Conservation (phyloP, 805 yeast species). For the Clavispora fructus region DNA sequence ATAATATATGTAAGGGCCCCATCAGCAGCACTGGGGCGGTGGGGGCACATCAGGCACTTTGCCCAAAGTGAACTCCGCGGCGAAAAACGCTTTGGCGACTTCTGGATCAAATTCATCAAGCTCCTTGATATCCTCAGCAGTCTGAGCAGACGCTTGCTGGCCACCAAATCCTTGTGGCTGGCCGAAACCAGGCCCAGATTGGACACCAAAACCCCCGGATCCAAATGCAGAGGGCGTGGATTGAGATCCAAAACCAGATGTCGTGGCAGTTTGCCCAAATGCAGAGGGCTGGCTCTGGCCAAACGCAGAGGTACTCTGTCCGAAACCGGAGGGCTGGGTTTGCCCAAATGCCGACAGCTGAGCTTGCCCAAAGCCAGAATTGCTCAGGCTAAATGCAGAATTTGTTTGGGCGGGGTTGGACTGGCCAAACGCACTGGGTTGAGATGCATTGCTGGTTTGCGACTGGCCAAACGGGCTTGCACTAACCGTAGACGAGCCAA, state of each 20-base stretch:
- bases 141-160: background rate
- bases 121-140: constrained; percentile 1
- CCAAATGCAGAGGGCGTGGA: constrained; percentile 1
- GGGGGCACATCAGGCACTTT: constrained; percentile 71
- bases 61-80: constrained; percentile 49
- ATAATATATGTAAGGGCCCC: too few species aligned
- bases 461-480: constrained; percentile 1
- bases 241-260: constrained; percentile 7
- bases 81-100: constrained; percentile 44
- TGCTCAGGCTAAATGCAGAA: constrained; percentile 5
- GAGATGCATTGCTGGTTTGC: background rate
- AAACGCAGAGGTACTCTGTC: constrained; percentile 1
- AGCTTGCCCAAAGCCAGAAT: constrained; percentile 1
- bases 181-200: constrained; percentile 1
- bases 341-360: constrained; percentile 1
- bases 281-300: constrained; percentile 4
- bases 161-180: background rate
- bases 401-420: background rate
- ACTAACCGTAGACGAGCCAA: background rate
- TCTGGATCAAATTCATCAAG: constrained; percentile 39
- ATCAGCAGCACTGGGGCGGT: constrained; percentile 35
- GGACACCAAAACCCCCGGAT: constrained; percentile 3
- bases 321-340: background rate
- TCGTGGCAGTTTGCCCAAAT: constrained; percentile 6
- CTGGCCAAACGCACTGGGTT: constrained; percentile 4